A percentile compares a stretch with the other conserved stretches of the same genome.
Evolutionary conservation across 352 stramenopile species (phyloP).

Genomic region (Phytophthora fragariae): DNA sequence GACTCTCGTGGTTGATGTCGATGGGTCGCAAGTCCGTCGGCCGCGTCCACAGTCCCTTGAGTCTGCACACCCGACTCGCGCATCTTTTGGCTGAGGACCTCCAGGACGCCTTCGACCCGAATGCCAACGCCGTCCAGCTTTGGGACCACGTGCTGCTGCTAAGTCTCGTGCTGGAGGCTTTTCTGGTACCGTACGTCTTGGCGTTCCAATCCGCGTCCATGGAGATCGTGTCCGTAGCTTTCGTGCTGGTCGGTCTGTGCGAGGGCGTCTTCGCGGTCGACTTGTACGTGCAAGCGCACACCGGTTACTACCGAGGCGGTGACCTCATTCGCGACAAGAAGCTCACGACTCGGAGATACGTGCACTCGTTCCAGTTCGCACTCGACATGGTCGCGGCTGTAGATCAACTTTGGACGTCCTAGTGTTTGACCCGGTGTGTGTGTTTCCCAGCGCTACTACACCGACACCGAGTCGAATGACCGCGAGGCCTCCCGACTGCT

Average conservation of each 20-base stretch:
- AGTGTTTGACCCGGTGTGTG: background rate
- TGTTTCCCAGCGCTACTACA: constrained; percentile 32
- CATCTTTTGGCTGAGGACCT: constrained; percentile 1
- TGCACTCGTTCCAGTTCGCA: constrained; percentile 48
- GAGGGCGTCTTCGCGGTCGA: constrained; percentile 61
- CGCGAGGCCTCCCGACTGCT: constrained; percentile 68
- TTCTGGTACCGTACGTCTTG: constrained; percentile 61
- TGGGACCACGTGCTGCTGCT: constrained; percentile 65
- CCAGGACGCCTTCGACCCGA: constrained; percentile 4
- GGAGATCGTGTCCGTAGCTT: constrained; percentile 24
- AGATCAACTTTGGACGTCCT: background rate
- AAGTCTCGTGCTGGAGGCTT: constrained; percentile 53
- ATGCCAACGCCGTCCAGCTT: constrained; percentile 27
- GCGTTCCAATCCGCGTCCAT: constrained; percentile 35
- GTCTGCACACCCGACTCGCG: constrained; percentile 3
- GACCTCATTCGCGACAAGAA: constrained; percentile 51
- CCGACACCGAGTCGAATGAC: constrained; percentile 65
- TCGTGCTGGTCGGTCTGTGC: constrained; percentile 31
- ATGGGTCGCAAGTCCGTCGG: background rate
- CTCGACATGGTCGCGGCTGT: constrained; percentile 47
- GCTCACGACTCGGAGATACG: constrained; percentile 47
- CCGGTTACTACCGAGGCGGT: constrained; percentile 59
- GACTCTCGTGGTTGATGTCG: constrained; percentile 2
- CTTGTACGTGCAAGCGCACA: constrained; percentile 60
- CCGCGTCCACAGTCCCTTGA: background rate